These are phyloP conservation scores for Rhodotorula sp. DNA, from an alignment of 1,284 basidiomycete genomes.

Conservation along the genomic window DNA sequence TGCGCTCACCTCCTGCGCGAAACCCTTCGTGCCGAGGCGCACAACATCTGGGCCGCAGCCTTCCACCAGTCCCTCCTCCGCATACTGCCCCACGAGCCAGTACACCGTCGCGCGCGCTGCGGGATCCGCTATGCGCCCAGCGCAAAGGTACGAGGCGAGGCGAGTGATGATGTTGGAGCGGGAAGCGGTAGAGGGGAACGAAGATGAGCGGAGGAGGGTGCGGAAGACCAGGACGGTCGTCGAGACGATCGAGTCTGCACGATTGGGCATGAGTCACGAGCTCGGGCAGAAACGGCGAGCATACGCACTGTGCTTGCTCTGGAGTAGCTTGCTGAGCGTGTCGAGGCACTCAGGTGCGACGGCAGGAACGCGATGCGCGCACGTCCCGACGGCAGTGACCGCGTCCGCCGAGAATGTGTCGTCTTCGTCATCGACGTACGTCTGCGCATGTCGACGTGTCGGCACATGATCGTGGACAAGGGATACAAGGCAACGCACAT, in stretches of 20 bases:
- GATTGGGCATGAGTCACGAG: conserved; percentile 1
- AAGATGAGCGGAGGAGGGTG: conserved; percentile 65
- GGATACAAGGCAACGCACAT: conserved; percentile 55
- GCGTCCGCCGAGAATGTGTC: conserved; percentile 69
- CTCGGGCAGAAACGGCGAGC: neutral
- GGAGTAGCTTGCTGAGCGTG: conserved; percentile 72
- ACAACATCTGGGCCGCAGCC: conserved; percentile 73
- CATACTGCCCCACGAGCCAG: conserved; percentile 88
- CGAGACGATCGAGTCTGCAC: conserved; percentile 67
- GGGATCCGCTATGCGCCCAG: conserved; percentile 69
- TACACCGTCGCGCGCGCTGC: conserved; percentile 79
- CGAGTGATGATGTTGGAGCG: conserved; percentile 56
- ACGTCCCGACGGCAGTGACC: conserved; percentile 73
- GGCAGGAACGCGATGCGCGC: conserved; percentile 67
- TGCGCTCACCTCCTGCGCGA: conserved; percentile 64
- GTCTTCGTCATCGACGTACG: conserved; percentile 68
- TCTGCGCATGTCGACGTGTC: conserved; percentile 54
- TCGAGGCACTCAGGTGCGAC: conserved; percentile 69
- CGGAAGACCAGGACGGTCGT: conserved; percentile 81
- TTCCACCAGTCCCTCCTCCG: conserved; percentile 50
- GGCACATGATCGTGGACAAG: neutral
- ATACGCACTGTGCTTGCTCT: conserved; percentile 63
- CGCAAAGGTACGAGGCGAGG: conserved; percentile 72
- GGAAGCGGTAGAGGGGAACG: conserved; percentile 36
- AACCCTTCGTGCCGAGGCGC: conserved; percentile 70